Conservation (phyloP, 306 rosid genomes). For the Sphenostylis stenocarpa region DNA sequence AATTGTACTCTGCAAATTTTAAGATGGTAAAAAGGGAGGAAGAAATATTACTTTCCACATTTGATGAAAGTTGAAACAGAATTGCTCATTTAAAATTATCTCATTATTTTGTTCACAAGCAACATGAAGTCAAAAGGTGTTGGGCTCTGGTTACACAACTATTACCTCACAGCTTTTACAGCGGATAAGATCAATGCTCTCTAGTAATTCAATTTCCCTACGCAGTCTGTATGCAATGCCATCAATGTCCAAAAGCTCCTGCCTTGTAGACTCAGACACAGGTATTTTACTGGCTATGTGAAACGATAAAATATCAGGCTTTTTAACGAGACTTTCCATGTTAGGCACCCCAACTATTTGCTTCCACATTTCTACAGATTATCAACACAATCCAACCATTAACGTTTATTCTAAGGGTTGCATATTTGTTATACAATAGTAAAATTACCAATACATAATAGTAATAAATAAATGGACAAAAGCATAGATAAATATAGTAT, state of each 20-base stretch:
- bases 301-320: conserved; percentile 83
- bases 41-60: conserved; percentile 7
- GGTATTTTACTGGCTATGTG: conserved; percentile 94
- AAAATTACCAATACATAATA: too few species aligned
- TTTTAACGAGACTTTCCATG: conserved; percentile 79
- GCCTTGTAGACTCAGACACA: conserved; percentile 91
- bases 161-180: conserved; percentile 79
- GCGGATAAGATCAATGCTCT: conserved; percentile 70
- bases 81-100: neutral
- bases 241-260: conserved; percentile 89
- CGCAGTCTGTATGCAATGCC: conserved; percentile 89
- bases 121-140: conserved; percentile 1
- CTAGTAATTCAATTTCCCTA: conserved; percentile 90
- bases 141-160: conserved; percentile 22
- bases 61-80: conserved; percentile 19
- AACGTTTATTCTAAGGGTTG: conserved; percentile 15
- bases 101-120: neutral
- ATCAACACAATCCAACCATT: conserved; percentile 28
- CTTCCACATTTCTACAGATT: conserved; percentile 87
- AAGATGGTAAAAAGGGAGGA: neutral
- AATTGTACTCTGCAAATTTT: conserved; percentile 65
- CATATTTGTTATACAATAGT: conserved; percentile 8
- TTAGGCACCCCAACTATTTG: conserved; percentile 72
- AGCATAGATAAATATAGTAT: neutral
- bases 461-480: neutral